Evolutionary conservation across 1,139 yeast genomes (phyloP).

Genomic region (Saccharomyces pastorianus): DNA sequence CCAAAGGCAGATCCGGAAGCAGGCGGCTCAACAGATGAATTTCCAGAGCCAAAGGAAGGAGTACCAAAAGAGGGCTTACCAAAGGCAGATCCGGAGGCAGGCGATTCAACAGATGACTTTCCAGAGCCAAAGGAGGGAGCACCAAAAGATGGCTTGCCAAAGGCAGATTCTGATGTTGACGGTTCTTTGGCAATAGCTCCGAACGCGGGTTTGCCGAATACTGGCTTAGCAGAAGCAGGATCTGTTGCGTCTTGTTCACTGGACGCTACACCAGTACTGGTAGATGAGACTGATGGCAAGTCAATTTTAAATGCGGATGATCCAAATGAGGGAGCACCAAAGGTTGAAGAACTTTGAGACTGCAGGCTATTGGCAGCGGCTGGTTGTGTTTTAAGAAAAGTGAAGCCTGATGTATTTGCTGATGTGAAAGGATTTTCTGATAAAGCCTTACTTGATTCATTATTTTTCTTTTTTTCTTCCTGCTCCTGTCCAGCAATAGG

Average conservation of each 20-base stretch:
- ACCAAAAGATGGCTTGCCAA: constrained; percentile 17
- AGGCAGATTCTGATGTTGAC: constrained; percentile 13
- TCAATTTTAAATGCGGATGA: constrained; percentile 6
- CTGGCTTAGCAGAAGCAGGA: constrained; percentile 10
- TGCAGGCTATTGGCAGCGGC: background rate
- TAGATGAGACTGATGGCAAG: background rate
- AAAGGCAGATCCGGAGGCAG: constrained; percentile 13
- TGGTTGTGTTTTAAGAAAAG: background rate
- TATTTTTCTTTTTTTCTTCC: background rate
- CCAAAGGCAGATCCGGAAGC: constrained; percentile 12
- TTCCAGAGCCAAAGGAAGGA: constrained; percentile 7
- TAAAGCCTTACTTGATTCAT: background rate
- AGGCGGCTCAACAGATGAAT: constrained; percentile 7
- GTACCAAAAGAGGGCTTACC: constrained; percentile 16
- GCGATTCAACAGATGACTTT: constrained; percentile 8
- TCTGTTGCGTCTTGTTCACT: background rate
- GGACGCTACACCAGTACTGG: background rate
- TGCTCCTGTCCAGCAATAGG: background rate
- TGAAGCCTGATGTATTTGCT: background rate
- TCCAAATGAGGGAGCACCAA: constrained; percentile 10
- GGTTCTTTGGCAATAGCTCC: constrained; percentile 14
- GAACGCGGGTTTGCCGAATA: constrained; percentile 14
- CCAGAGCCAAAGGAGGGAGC: constrained; percentile 12
- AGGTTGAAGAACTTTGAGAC: constrained; percentile 1
- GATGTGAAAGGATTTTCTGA: background rate